phyloP scores from a whole-genome alignment of 2,329 filamentous ascomycete genomes.

The Colletotrichum caudatum region DNA sequence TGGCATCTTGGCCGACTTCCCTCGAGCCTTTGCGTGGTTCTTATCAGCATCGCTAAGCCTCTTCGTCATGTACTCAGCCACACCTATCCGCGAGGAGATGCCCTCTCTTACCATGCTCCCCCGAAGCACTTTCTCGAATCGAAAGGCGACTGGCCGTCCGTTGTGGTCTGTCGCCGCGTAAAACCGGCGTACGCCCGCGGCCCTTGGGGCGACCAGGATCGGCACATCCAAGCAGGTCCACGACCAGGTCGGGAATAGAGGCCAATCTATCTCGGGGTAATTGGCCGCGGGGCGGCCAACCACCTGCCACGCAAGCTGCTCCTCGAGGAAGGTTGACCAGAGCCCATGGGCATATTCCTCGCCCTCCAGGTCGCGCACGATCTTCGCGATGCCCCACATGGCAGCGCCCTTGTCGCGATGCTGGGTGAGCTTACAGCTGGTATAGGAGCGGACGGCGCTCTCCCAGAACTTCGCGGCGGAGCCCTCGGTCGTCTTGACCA shows the following conservation, averaged over 20 bases:
- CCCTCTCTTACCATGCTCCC: not conserved
- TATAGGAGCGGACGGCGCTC: slow-evolving; percentile 42
- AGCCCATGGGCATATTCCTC: slow-evolving; percentile 38
- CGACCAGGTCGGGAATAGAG: not conserved
- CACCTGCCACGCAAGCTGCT: slow-evolving; percentile 44
- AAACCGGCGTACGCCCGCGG: not conserved
- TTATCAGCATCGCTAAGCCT: not conserved
- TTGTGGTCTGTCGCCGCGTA: not conserved
- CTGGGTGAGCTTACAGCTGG: slow-evolving; percentile 39
- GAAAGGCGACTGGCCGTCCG: not conserved
- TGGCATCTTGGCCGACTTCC: not conserved
- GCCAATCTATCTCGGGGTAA: not conserved
- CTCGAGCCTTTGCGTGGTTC: not conserved
- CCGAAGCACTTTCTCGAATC: not conserved
- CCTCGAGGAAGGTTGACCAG: slow-evolving; percentile 39
- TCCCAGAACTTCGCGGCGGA: slow-evolving; percentile 41
- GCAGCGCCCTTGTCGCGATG: slow-evolving; percentile 39
- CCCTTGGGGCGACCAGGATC: not conserved
- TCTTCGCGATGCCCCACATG: slow-evolving; percentile 43
- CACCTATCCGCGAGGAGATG: not conserved
- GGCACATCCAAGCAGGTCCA: not conserved
- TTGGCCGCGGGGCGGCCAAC: not conserved
- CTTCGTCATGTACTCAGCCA: not conserved
- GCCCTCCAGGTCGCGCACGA: slow-evolving; percentile 6
- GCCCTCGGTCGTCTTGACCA: not conserved